Evolutionary conservation across 345 rosid species (phyloP).

Genomic region (Citrus medica): DNA sequence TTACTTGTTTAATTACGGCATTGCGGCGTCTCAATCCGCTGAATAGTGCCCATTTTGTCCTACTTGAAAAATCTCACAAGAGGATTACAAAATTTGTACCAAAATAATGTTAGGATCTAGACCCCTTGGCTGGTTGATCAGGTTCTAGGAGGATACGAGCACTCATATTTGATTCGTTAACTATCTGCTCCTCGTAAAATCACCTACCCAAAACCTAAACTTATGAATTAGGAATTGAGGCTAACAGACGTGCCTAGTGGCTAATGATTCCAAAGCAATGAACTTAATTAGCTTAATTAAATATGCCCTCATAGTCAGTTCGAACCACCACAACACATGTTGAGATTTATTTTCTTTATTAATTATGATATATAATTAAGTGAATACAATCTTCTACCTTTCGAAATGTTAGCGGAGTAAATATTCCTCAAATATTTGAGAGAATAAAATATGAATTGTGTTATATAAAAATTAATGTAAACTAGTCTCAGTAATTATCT

Average conservation of each 20-base stretch:
- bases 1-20: background rate
- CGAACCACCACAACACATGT: accelerated
- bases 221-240: background rate
- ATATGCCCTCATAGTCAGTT: too few species aligned
- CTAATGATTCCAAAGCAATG: background rate
- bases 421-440: too few species aligned
- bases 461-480: too few species aligned
- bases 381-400: accelerated
- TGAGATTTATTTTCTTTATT: accelerated
- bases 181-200: background rate
- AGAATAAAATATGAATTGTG: accelerated
- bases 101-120: too few species aligned
- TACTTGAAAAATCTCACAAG: too few species aligned
- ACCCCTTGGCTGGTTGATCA: too few species aligned
- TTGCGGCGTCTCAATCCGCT: too few species aligned
- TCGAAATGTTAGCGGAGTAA: too few species aligned
- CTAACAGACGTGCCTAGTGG: background rate
- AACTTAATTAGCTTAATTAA: background rate
- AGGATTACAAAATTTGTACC: too few species aligned
- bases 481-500: accelerated
- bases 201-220: background rate
- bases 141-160: background rate
- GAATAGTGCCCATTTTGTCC: too few species aligned
- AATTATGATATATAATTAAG: too few species aligned
- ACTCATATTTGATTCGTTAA: background rate